Conservation (phyloP, 1,139 yeast species). For the Lodderomyces beijingensis region DNA sequence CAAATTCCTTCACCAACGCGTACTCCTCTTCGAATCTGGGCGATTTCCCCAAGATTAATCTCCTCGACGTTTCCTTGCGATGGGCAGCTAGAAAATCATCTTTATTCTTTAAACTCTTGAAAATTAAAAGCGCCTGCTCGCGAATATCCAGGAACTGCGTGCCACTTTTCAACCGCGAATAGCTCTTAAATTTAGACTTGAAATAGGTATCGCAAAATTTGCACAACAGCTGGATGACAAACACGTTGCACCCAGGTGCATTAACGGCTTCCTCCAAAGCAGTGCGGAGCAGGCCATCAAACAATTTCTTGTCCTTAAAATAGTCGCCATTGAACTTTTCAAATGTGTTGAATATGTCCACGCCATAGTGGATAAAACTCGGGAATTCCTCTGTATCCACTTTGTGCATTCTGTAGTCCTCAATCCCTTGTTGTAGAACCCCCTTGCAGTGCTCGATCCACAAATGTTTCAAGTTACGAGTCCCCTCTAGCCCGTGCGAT, state of each 20-base stretch:
- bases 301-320: conserved; percentile 12
- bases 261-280: neutral
- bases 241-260: neutral
- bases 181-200: conserved; percentile 13
- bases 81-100: conserved; percentile 28
- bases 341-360: neutral
- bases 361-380: neutral
- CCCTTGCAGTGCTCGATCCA: too few relatives aligned
- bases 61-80: conserved; percentile 33
- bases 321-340: neutral
- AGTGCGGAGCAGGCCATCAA: conserved; percentile 21
- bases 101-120: conserved; percentile 35
- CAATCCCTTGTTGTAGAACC: too few relatives aligned
- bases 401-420: neutral
- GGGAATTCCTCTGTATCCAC: neutral
- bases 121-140: conserved; percentile 21
- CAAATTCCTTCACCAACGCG: conserved; percentile 22
- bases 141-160: conserved; percentile 12
- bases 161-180: neutral
- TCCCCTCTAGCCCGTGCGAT: too few relatives aligned
- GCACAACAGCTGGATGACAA: conserved; percentile 25
- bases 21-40: conserved; percentile 22
- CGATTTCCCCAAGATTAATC: conserved; percentile 28
- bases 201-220: conserved; percentile 34
- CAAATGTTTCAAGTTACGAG: too few relatives aligned